Evolutionary conservation across 1,284 basidiomycete genomes (phyloP).

Genomic region (Sphagnurus paluster): DNA sequence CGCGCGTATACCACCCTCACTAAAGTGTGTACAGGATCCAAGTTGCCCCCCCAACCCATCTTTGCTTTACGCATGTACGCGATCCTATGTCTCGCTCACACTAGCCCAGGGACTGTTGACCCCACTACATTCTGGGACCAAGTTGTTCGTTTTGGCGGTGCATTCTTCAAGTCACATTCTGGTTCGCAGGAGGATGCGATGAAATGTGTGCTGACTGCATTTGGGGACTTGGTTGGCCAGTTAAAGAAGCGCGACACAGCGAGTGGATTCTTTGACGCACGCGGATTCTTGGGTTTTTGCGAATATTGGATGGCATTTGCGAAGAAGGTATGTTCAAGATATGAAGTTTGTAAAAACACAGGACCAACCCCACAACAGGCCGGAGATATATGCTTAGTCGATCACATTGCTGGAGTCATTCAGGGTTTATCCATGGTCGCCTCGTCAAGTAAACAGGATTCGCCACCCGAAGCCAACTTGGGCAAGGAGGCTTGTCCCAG

Average conservation of each 20-base stretch:
- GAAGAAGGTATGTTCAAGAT: slow-evolving; percentile 37
- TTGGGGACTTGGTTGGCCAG: slow-evolving; percentile 38
- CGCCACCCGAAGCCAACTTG: neutral
- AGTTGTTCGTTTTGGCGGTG: slow-evolving; percentile 48
- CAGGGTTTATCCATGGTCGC: slow-evolving; percentile 22
- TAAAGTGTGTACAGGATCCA: slow-evolving; percentile 37
- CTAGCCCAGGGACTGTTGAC: slow-evolving; percentile 43
- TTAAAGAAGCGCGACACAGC: slow-evolving; percentile 38
- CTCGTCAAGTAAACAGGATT: slow-evolving; percentile 12
- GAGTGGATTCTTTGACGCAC: slow-evolving; percentile 43
- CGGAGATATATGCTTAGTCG: slow-evolving; percentile 48
- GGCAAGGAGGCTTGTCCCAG: neutral
- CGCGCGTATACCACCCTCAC: slow-evolving; percentile 56
- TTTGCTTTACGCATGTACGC: slow-evolving; percentile 53
- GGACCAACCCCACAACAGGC: slow-evolving; percentile 34
- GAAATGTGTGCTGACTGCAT: slow-evolving; percentile 39
- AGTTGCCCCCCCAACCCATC: slow-evolving; percentile 27
- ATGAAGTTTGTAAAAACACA: neutral
- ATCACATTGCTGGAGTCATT: slow-evolving; percentile 49
- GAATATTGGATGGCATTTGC: slow-evolving; percentile 63
- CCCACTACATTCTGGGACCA: slow-evolving; percentile 66
- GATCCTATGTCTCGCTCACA: slow-evolving; percentile 44
- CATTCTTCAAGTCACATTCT: slow-evolving; percentile 40
- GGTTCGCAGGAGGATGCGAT: slow-evolving; percentile 35
- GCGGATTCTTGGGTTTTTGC: slow-evolving; percentile 59